Percentiles rank a stretch among this genome's conserved stretches.
Evolutionary conservation across 2,329 filamentous ascomycete species (phyloP).

Genomic region (Aureobasidium musti): DNA sequence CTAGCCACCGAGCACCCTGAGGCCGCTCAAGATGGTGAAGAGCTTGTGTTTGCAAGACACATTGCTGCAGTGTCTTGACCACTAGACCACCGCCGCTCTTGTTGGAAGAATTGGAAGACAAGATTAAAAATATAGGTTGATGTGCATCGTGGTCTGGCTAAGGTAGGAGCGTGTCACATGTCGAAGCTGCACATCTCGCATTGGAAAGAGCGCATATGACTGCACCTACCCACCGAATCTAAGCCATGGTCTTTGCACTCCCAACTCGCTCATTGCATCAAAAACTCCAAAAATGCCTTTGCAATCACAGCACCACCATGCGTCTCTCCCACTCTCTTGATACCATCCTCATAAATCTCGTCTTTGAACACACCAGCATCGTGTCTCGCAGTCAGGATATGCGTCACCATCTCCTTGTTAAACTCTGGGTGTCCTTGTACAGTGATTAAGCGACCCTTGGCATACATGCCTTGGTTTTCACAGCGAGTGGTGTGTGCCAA

Average conservation of each 20-base stretch:
- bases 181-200: not conserved
- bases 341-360: conserved; percentile 67
- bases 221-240: not conserved
- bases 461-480: conserved; percentile 77
- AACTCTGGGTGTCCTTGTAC: conserved; percentile 90
- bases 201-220: not conserved
- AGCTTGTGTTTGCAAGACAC: conserved; percentile 11
- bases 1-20: not conserved
- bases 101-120: not conserved
- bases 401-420: conserved; percentile 67
- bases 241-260: not conserved
- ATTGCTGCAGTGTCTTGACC: conserved; percentile 4
- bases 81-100: conserved; percentile 4
- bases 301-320: conserved; percentile 82
- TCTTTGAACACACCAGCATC: conserved; percentile 69
- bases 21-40: too few relatives aligned
- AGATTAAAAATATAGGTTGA: not conserved
- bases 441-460: conserved; percentile 65
- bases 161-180: not conserved
- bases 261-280: not conserved
- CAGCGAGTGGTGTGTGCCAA: conserved; percentile 69
- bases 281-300: conserved; percentile 72
- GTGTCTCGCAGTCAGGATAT: conserved; percentile 67
- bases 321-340: conserved; percentile 63
- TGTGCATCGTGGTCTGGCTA: not conserved